These are phyloP conservation scores for Pharnaceum exiguum DNA, from an alignment of 148 eudicot genomes.

Conservation along the genomic window DNA sequence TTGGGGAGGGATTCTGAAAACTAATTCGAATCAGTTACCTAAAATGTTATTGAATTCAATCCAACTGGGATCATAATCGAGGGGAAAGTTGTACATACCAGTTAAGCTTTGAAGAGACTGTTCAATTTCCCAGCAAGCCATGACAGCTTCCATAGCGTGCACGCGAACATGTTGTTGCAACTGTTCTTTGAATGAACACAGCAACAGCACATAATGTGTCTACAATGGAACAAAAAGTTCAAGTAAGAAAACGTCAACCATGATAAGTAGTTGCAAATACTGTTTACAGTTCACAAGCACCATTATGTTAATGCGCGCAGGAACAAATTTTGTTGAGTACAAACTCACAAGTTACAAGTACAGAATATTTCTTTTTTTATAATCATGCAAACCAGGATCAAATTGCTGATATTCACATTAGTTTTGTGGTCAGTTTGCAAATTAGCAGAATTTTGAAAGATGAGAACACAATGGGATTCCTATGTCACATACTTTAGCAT, in stretches of 20 bases:
- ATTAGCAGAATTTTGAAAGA: too few species aligned
- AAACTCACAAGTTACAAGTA: too few species aligned
- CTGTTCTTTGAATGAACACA: constrained; percentile 88
- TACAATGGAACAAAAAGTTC: constrained; percentile 17
- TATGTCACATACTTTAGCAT: background rate
- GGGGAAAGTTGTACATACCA: constrained; percentile 30
- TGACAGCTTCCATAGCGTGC: constrained; percentile 98
- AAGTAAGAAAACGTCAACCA: background rate
- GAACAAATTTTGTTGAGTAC: too few species aligned
- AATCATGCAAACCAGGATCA: background rate
- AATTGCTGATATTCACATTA: background rate
- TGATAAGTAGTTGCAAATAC: background rate
- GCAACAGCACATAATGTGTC: constrained; percentile 87
- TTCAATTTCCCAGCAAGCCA: constrained; percentile 99
- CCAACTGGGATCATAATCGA: background rate
- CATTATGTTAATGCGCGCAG: too few species aligned
- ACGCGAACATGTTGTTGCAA: constrained; percentile 93
- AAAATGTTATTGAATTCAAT: too few species aligned
- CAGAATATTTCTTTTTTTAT: too few species aligned
- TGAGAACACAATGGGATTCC: background rate
- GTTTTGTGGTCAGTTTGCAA: background rate
- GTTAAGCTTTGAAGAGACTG: constrained; percentile 95
- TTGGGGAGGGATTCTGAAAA: too few species aligned
- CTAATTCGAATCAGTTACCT: too few species aligned
- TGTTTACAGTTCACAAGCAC: too few species aligned